phyloP scores from a whole-genome alignment of 805 yeast genomes.

The Isabelozyma heimii region DNA sequence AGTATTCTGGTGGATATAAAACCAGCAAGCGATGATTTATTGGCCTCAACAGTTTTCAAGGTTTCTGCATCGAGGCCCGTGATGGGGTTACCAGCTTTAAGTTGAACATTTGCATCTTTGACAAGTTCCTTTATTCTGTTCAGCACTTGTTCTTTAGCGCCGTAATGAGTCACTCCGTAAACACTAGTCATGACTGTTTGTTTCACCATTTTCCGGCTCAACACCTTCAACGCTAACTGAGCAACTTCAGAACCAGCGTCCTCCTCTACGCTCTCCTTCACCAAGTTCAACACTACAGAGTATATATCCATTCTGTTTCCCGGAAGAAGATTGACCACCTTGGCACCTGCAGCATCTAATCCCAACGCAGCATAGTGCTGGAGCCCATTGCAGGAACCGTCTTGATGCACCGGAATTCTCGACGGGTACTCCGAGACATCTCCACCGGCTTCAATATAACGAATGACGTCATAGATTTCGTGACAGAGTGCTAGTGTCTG shows the following conservation, averaged over 20 bases:
- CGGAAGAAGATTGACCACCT: slow-evolving; percentile 36
- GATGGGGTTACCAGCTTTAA: not conserved
- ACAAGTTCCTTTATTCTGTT: slow-evolving; percentile 19
- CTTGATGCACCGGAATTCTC: slow-evolving; percentile 40
- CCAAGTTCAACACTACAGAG: slow-evolving; percentile 25
- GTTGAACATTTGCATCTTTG: slow-evolving; percentile 4
- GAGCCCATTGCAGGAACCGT: slow-evolving; percentile 46
- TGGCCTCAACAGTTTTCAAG: not conserved
- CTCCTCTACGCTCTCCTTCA: slow-evolving; percentile 9
- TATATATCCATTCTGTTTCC: slow-evolving; percentile 30
- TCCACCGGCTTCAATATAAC: slow-evolving; percentile 13
- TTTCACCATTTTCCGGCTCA: slow-evolving; percentile 34
- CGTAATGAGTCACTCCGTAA: slow-evolving; percentile 40
- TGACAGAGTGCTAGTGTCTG: slow-evolving; percentile 33
- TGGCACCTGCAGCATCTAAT: slow-evolving; percentile 32
- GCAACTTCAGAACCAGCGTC: slow-evolving; percentile 8
- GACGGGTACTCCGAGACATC: slow-evolving; percentile 17
- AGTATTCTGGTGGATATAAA: slow-evolving; percentile 21
- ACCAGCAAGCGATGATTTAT: slow-evolving; percentile 5
- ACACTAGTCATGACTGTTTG: slow-evolving; percentile 46
- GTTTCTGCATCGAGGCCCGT: not conserved
- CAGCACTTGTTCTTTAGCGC: slow-evolving; percentile 33
- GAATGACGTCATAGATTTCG: slow-evolving; percentile 23
- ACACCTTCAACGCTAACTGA: slow-evolving; percentile 9
- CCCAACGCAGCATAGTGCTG: slow-evolving; percentile 47